These are phyloP conservation scores for Histomonas meleagridis DNA, from an alignment of 208 protist species.

Conservation along the genomic window DNA sequence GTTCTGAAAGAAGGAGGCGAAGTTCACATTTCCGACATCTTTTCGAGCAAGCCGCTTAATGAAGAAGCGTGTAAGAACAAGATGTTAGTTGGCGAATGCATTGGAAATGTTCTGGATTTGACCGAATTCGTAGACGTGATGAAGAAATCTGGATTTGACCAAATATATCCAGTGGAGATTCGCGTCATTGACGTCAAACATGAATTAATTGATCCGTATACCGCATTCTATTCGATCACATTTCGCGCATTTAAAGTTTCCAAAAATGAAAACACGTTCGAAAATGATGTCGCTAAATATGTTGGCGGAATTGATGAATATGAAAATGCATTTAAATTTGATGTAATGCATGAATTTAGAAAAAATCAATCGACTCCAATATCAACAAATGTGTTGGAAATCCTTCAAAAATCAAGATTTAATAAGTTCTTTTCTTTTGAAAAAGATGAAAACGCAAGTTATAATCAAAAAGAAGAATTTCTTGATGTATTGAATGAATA, in stretches of 20 bases:
- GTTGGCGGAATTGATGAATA: background rate
- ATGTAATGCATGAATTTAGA: background rate
- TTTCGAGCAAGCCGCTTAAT: background rate
- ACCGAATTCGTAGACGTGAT: background rate
- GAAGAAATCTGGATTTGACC: background rate
- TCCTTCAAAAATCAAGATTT: background rate
- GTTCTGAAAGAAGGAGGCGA: slow-evolving; percentile 47
- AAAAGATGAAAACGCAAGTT: background rate
- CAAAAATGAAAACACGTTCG: background rate
- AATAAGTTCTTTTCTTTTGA: background rate
- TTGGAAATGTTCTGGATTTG: slow-evolving; percentile 6
- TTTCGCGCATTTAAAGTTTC: background rate
- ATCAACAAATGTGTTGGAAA: background rate
- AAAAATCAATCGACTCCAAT: background rate
- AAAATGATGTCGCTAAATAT: background rate
- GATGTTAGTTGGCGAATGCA: slow-evolving; percentile 49
- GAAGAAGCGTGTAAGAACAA: slow-evolving; percentile 29
- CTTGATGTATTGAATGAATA: too few species aligned
- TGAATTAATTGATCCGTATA: background rate
- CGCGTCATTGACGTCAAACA: background rate
- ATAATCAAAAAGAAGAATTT: too few species aligned
- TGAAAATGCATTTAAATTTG: background rate
- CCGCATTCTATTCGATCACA: background rate
- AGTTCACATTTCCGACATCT: slow-evolving; percentile 48
- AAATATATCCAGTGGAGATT: background rate